A percentile compares a stretch with the other conserved stretches of the same genome.
Evolutionary conservation across 2,329 filamentous ascomycete genomes (phyloP).

Genomic region (Didymella exigua): DNA sequence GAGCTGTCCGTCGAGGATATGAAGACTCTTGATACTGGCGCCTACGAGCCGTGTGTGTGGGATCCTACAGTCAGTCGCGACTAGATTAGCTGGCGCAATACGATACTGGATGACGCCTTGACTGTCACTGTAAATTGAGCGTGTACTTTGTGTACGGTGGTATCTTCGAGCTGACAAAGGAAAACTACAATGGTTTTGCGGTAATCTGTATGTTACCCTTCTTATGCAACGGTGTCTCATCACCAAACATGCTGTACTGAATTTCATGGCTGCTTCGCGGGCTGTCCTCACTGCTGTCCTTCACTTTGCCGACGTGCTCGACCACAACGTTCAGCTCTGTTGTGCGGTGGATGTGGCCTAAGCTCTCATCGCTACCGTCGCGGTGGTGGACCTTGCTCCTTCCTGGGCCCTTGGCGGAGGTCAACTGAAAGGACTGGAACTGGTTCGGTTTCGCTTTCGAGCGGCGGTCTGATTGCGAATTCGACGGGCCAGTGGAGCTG

Average conservation of each 20-base stretch:
- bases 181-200: slow-evolving; percentile 6
- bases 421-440: slow-evolving; percentile 28
- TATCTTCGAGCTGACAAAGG: slow-evolving; percentile 11
- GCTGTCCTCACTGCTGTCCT: slow-evolving; percentile 14
- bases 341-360: slow-evolving; percentile 32
- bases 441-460: slow-evolving; percentile 15
- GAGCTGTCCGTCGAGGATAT: slow-evolving; percentile 64
- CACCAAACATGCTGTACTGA: slow-evolving; percentile 31
- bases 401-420: slow-evolving; percentile 12
- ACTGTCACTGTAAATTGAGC: slow-evolving; percentile 1
- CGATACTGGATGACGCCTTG: neutral
- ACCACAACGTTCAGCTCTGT: slow-evolving; percentile 34
- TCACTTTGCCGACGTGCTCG: slow-evolving; percentile 18
- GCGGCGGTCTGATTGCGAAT: slow-evolving; percentile 21
- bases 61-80: slow-evolving; percentile 58
- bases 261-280: slow-evolving; percentile 30
- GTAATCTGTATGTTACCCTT: slow-evolving; percentile 10
- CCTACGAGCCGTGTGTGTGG: slow-evolving; percentile 65
- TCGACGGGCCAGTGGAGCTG: slow-evolving; percentile 27
- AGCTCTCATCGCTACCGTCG: slow-evolving; percentile 32
- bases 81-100: slow-evolving; percentile 24
- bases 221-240: slow-evolving; percentile 36
- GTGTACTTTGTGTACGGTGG: slow-evolving; percentile 9
- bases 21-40: slow-evolving; percentile 59
- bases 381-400: slow-evolving; percentile 21